A percentile compares a stretch with the other conserved stretches of the same genome.
phyloP scores from a whole-genome alignment of 2,329 filamentous ascomycete genomes.

The Epichloe typhina region DNA sequence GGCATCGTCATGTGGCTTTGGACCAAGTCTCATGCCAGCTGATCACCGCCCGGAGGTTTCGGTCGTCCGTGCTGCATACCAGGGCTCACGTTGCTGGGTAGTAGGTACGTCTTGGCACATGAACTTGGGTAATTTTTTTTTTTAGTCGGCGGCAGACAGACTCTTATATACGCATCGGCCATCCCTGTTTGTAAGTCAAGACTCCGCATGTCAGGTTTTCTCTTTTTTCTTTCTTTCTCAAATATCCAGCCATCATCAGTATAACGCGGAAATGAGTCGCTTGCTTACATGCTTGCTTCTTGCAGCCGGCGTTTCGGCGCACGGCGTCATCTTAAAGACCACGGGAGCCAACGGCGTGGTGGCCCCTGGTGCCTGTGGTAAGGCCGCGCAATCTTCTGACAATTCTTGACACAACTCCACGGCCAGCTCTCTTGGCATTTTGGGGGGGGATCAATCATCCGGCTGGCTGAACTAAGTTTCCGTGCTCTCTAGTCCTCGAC shows the following conservation, averaged over 20 bases:
- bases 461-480: neutral
- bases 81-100: neutral
- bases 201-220: neutral
- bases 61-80: neutral
- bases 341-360: conserved; percentile 2
- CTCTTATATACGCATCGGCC: too few species aligned
- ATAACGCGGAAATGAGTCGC: neutral
- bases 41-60: neutral
- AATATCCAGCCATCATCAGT: neutral
- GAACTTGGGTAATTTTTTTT: neutral
- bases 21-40: too few species aligned
- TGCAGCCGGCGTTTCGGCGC: neutral
- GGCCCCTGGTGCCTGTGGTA: conserved; percentile 3
- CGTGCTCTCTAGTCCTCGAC: neutral
- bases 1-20: too few species aligned
- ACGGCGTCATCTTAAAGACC: conserved; percentile 1
- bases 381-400: neutral
- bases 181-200: neutral
- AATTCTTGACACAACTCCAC: too few species aligned
- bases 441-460: neutral
- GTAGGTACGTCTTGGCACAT: neutral
- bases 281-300: neutral
- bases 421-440: neutral
- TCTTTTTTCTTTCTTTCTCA: neutral
- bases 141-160: too few species aligned